Conservation (phyloP, 2,329 filamentous ascomycete species). For the Cladophialophora yegresii region DNA sequence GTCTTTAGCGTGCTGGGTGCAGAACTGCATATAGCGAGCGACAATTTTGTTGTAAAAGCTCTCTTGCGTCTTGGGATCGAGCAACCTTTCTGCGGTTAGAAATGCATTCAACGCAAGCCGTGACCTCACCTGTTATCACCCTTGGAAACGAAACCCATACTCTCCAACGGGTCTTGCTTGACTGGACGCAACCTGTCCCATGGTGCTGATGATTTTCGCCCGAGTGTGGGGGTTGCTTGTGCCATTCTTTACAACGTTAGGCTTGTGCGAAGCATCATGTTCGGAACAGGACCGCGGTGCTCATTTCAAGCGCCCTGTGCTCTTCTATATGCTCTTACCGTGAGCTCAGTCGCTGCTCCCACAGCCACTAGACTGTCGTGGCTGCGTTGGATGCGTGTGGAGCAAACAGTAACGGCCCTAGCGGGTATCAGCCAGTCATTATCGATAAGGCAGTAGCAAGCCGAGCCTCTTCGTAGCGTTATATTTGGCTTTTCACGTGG, state of each 20-base stretch:
- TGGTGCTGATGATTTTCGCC: constrained; percentile 35
- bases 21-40: constrained; percentile 86
- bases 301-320: not conserved
- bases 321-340: not conserved
- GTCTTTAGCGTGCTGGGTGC: constrained; percentile 71
- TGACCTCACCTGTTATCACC: constrained; percentile 73
- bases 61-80: constrained; percentile 77
- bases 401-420: not conserved
- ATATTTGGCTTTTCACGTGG: not conserved
- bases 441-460: constrained; percentile 3
- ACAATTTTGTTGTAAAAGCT: constrained; percentile 84
- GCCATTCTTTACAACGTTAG: constrained; percentile 19
- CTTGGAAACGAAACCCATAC: constrained; percentile 83
- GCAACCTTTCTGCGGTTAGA: constrained; percentile 56
- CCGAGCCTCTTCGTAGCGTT: constrained; percentile 1
- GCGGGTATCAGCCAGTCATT: not conserved
- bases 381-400: too few species aligned
- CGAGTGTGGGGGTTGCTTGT: constrained; percentile 21
- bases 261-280: not conserved
- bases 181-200: constrained; percentile 74
- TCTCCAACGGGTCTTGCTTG: constrained; percentile 74
- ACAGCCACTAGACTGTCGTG: too few species aligned
- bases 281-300: not conserved
- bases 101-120: constrained; percentile 29
- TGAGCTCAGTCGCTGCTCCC: not conserved